Percentiles rank a stretch among this genome's conserved stretches.
Conservation (phyloP, 2,329 filamentous ascomycete genomes). For the Aspergillus quadrilineatus region DNA sequence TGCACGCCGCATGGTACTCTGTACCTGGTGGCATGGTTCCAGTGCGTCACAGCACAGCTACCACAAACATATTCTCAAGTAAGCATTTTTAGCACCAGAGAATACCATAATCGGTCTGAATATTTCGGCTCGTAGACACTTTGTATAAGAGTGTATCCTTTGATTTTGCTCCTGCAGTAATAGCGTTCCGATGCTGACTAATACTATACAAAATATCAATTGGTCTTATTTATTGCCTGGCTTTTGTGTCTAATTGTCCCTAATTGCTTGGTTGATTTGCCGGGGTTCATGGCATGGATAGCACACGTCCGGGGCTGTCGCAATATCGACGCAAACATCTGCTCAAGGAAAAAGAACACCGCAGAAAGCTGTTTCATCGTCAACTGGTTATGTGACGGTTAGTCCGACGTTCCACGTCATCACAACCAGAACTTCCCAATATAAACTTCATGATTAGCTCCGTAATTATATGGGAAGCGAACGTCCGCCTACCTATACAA, state of each 20-base stretch:
- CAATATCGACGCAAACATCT: conserved; percentile 15
- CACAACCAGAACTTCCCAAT: not conserved
- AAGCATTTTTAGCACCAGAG: not conserved
- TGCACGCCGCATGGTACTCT: too few relatives aligned
- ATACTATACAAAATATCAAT: not conserved
- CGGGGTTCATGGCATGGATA: conserved; percentile 24
- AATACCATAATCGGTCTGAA: not conserved
- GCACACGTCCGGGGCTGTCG: conserved; percentile 25
- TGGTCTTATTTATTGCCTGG: too few relatives aligned
- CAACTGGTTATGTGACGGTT: conserved; percentile 23
- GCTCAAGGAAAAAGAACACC: conserved; percentile 6
- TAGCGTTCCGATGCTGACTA: not conserved
- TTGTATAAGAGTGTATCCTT: not conserved
- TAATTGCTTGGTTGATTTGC: not conserved
- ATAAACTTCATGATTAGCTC: conserved; percentile 13
- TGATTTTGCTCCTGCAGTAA: not conserved
- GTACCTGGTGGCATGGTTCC: too few relatives aligned
- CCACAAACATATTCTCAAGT: not conserved
- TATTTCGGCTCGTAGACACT: not conserved
- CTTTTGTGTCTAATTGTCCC: not conserved
- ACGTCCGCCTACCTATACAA: conserved; percentile 18
- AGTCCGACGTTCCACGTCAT: not conserved
- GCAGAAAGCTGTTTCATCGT: conserved; percentile 19
- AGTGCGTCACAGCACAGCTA: not conserved
- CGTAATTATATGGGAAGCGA: conserved; percentile 21